Evolutionary conservation across 495 filamentous ascomycete genomes (phyloP).

Genomic region (Delitschia confertaspora): DNA sequence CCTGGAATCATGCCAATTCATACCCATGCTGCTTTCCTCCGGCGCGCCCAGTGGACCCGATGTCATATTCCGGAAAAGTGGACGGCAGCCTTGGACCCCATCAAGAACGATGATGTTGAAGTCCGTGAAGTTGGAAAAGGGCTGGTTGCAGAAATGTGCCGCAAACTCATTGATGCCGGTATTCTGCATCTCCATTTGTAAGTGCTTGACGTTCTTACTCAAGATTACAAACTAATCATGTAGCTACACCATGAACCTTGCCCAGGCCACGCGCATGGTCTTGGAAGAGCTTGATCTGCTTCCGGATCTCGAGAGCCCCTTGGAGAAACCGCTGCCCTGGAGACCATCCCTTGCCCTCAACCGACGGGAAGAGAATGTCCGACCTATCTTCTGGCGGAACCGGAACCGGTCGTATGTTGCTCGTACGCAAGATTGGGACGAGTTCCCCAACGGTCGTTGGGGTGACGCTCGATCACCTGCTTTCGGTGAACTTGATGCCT

Average conservation of each 20-base stretch:
- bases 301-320: constrained; percentile 64
- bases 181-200: constrained; percentile 88
- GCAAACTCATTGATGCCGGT: constrained; percentile 67
- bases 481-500: constrained; percentile 92
- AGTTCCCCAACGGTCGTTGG: constrained; percentile 98
- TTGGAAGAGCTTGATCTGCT: constrained; percentile 78
- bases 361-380: constrained; percentile 86
- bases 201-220: constrained; percentile 19
- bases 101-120: constrained; percentile 92
- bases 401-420: constrained; percentile 90
- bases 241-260: constrained; percentile 97
- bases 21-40: constrained; percentile 83
- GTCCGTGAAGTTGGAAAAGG: constrained; percentile 85
- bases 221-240: neutral
- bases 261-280: constrained; percentile 86
- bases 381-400: constrained; percentile 98
- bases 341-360: constrained; percentile 84
- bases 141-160: constrained; percentile 87
- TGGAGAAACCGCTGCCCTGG: constrained; percentile 85
- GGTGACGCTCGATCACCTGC: constrained; percentile 95
- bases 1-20: constrained; percentile 99
- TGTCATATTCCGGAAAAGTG: constrained; percentile 71
- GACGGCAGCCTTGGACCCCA: constrained; percentile 73
- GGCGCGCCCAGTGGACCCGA: constrained; percentile 82
- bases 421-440: constrained; percentile 97